Base-by-base conservation (phyloP, 2,329 filamentous ascomycete genomes). In the Canariomyces notabilis region DNA sequence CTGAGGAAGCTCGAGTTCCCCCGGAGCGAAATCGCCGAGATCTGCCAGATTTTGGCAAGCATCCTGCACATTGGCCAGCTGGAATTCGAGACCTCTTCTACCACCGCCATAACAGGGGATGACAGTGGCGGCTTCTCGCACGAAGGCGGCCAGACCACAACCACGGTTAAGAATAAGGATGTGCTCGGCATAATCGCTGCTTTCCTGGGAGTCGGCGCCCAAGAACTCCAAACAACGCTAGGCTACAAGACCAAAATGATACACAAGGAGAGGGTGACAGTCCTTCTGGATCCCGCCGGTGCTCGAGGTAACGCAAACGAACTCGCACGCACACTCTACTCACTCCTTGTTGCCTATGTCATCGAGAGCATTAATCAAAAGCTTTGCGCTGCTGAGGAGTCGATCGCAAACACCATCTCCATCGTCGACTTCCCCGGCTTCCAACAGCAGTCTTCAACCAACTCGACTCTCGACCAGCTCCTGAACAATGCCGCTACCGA, bases 11-110 rank as follows among this genome's bases (percentile, higher is more conserved):
- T 98, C 12, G 93, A 97, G 67, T 97, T 98, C 54, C 87, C 91
- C 4, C 80, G 90, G 44, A 83, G 85, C 50, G 93, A 96, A 59
- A 95, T 98, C 61, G 93, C 93, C 32, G 91, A 96, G 64, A 90
- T 98, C 46, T 98, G 93, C 66, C 93, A 98, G 70, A 79, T 97
- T 39, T 74, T 98, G 43, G 93, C 93, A 23, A 84, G 82, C 57
- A 96, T 98, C 56, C 75, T 98, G n/a, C 93, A 98, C 64, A 90
- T 98, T 56, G 93, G 93, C 21, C 93, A 98, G 70, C 80, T 98
- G 2, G 93, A 98, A 59, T 98, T 98, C 57, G 82, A 86, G 62
- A 89, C 80, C 0, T 84, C 85, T 2, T 83, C 87, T 57, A 81
- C 83, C 55, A 97, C 93, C 1, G 83, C 83, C 2, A 83, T 80